Conservation (phyloP, 2,329 filamentous ascomycete species). For the Biscogniauxia sp. region DNA sequence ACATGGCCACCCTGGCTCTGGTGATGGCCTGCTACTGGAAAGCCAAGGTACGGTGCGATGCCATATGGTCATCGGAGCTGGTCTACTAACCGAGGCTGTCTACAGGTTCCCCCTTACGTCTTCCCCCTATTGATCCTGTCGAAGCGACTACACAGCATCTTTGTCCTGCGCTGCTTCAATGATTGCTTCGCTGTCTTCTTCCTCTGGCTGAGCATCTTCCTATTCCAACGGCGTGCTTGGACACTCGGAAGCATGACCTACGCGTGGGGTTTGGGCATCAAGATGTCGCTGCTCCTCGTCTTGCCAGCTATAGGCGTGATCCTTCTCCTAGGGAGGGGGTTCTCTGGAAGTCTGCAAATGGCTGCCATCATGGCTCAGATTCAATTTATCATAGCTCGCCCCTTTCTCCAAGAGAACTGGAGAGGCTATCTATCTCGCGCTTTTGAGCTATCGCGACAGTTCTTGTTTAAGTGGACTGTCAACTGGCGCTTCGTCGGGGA, state of each 20-base stretch:
- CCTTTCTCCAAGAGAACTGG: conserved; percentile 67
- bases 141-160: conserved; percentile 91
- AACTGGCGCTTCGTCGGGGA: conserved; percentile 98
- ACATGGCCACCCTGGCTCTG: conserved; percentile 70
- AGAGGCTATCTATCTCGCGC: conserved; percentile 75
- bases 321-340: conserved; percentile 70
- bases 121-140: conserved; percentile 83
- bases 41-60: conserved; percentile 54
- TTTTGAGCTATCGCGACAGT: conserved; percentile 87
- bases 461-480: conserved; percentile 97
- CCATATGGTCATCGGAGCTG: background rate
- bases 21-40: conserved; percentile 81
- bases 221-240: conserved; percentile 74
- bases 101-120: conserved; percentile 77
- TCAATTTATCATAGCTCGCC: conserved; percentile 66
- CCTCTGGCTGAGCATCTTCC: conserved; percentile 77
- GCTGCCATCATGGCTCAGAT: conserved; percentile 71
- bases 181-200: conserved; percentile 86
- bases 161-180: conserved; percentile 90
- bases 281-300: conserved; percentile 86
- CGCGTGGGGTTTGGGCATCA: conserved; percentile 80
- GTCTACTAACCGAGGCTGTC: background rate
- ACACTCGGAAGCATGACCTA: conserved; percentile 70
- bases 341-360: conserved; percentile 63
- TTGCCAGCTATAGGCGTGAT: conserved; percentile 78